Percentiles rank a stretch among this genome's conserved stretches.
phyloP scores from a whole-genome alignment of 768 basidiomycete genomes.

The Pleurotus pulmonarius region DNA sequence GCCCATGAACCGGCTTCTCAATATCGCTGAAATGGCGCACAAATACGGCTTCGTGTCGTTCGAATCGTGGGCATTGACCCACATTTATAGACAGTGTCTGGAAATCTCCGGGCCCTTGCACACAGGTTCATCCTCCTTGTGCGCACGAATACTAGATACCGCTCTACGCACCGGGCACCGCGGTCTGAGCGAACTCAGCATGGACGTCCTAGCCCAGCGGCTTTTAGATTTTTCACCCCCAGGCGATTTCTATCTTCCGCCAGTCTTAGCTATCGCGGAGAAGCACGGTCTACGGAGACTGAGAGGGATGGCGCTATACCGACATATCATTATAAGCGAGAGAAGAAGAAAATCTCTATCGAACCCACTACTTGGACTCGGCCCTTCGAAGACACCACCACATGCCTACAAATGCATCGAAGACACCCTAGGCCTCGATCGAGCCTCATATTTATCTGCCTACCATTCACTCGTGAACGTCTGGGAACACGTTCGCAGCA shows the following conservation, averaged over 20 bases:
- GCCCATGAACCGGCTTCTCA: slow-evolving; percentile 37
- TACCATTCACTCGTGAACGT: slow-evolving; percentile 49
- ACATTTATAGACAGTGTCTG: slow-evolving; percentile 31
- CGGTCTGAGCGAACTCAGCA: slow-evolving; percentile 43
- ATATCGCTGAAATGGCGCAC: slow-evolving; percentile 41
- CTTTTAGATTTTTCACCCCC: slow-evolving; percentile 47
- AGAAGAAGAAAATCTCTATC: not conserved
- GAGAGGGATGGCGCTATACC: slow-evolving; percentile 54
- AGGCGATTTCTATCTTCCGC: slow-evolving; percentile 45
- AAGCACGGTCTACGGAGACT: slow-evolving; percentile 29
- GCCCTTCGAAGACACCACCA: not conserved
- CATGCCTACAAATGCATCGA: not conserved
- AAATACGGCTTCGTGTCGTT: slow-evolving; percentile 45
- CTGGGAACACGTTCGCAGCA: slow-evolving; percentile 49
- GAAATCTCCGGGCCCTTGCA: slow-evolving; percentile 26
- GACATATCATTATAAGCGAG: slow-evolving; percentile 28
- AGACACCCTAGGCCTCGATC: not conserved
- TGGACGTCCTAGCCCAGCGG: slow-evolving; percentile 16
- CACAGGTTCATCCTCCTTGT: slow-evolving; percentile 26
- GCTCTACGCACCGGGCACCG: slow-evolving; percentile 46
- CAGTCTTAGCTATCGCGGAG: slow-evolving; percentile 47
- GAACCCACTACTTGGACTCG: not conserved
- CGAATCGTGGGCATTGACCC: slow-evolving; percentile 39
- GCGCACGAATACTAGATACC: slow-evolving; percentile 46
- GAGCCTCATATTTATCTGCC: slow-evolving; percentile 28